These are phyloP conservation scores for Coemansia sp. DNA, from an alignment of 192 early-diverging fungal genomes.

Conservation along the genomic window DNA sequence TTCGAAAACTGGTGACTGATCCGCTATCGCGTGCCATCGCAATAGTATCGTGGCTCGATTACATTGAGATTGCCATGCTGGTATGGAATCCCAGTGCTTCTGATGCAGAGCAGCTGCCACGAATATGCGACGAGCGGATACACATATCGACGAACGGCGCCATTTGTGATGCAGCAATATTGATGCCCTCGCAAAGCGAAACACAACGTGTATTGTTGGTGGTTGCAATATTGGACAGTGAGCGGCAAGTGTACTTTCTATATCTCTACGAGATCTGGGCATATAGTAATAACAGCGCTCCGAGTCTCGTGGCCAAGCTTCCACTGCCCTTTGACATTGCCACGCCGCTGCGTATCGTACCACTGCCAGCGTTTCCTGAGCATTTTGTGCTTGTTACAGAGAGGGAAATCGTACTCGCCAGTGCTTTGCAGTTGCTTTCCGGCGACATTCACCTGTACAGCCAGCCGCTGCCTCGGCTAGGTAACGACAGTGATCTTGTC, in stretches of 20 bases:
- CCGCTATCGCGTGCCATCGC: slow-evolving; percentile 26
- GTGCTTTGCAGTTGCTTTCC: slow-evolving; percentile 39
- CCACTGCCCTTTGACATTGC: slow-evolving; percentile 32
- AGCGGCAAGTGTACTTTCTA: slow-evolving; percentile 14
- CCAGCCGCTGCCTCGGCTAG: slow-evolving; percentile 14
- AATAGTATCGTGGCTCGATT: slow-evolving; percentile 35
- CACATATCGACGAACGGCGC: slow-evolving; percentile 12
- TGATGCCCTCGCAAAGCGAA: slow-evolving; percentile 19
- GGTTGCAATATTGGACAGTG: slow-evolving; percentile 29
- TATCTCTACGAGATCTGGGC: slow-evolving; percentile 45
- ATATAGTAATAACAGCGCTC: background rate
- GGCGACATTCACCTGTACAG: slow-evolving; percentile 41
- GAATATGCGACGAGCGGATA: background rate
- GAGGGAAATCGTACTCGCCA: slow-evolving; percentile 22
- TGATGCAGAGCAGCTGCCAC: background rate
- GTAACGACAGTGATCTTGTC: slow-evolving; percentile 11
- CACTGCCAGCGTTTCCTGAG: slow-evolving; percentile 33
- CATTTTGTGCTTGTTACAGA: slow-evolving; percentile 35
- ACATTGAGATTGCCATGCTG: slow-evolving; percentile 24
- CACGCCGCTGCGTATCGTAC: slow-evolving; percentile 28
- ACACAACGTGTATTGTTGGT: slow-evolving; percentile 30
- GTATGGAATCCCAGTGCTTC: slow-evolving; percentile 4
- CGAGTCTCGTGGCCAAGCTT: slow-evolving; percentile 27
- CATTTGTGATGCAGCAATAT: slow-evolving; percentile 39
- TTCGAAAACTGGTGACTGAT: slow-evolving; percentile 25